Evolutionary conservation across 2,329 filamentous ascomycete species (phyloP).

Genomic region (Apiospora kogelbergensis): DNA sequence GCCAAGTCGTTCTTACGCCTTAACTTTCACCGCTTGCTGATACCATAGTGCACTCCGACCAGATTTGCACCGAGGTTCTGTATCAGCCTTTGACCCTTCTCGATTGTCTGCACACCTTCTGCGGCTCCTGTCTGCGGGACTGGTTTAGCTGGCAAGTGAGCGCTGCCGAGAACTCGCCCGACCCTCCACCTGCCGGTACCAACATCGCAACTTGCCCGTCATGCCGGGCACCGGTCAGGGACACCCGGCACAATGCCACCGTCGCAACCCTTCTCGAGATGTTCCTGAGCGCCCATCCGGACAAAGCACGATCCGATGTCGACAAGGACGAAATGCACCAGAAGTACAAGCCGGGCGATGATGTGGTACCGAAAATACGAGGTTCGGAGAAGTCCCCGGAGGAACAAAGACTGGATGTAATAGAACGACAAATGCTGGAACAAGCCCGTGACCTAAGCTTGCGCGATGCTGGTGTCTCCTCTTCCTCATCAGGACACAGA

Average conservation of each 20-base stretch:
- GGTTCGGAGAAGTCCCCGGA: conserved; percentile 50
- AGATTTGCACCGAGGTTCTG: conserved; percentile 97
- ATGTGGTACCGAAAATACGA: conserved; percentile 67
- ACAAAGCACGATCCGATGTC: conserved; percentile 63
- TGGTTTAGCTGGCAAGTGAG: conserved; percentile 86
- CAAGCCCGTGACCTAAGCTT: conserved; percentile 74
- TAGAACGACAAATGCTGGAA: conserved; percentile 69
- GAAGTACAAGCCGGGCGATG: conserved; percentile 80
- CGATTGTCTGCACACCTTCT: conserved; percentile 94
- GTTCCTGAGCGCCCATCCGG: conserved; percentile 78
- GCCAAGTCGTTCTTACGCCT: neutral
- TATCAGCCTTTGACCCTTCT: conserved; percentile 89
- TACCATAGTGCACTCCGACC: conserved; percentile 14
- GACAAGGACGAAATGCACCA: conserved; percentile 76
- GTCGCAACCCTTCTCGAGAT: conserved; percentile 89
- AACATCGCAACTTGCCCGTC: conserved; percentile 82
- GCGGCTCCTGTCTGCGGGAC: conserved; percentile 90
- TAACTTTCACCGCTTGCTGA: conserved; percentile 8
- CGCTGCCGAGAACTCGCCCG: conserved; percentile 51
- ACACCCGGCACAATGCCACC: conserved; percentile 86
- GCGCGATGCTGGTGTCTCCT: conserved; percentile 58
- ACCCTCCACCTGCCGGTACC: conserved; percentile 47
- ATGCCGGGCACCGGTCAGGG: conserved; percentile 83
- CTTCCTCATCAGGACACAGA: conserved; percentile 22
- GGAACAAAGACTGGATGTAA: conserved; percentile 57